Evolutionary conservation across 2,329 filamentous ascomycete genomes (phyloP).

Genomic region (Aspergillus persii): DNA sequence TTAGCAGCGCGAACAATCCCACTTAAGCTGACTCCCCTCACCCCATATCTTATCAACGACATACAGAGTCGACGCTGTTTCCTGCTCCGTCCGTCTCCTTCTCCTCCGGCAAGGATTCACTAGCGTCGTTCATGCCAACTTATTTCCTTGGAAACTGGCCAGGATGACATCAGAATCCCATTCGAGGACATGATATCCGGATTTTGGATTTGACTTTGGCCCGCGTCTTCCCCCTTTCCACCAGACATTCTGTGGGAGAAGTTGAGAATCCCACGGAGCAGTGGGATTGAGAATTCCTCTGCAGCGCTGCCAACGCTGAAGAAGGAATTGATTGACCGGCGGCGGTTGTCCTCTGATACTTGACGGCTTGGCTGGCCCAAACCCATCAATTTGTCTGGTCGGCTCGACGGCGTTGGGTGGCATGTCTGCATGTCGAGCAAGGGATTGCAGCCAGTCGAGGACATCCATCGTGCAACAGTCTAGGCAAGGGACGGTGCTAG

Average conservation of each 20-base stretch:
- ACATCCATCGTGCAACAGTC: neutral
- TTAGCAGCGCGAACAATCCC: neutral
- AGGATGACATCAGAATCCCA: constrained; percentile 5
- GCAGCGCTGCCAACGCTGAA: neutral
- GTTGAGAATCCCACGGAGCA: neutral
- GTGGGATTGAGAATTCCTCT: neutral
- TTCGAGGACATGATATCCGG: neutral
- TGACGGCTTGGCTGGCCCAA: neutral
- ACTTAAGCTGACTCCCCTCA: neutral
- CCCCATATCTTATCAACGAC: neutral
- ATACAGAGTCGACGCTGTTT: neutral
- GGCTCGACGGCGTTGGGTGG: neutral
- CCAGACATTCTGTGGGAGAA: neutral
- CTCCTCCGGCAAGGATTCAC: neutral
- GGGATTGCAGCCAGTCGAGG: neutral
- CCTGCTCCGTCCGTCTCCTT: neutral
- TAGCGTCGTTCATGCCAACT: neutral
- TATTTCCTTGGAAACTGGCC: constrained; percentile 2
- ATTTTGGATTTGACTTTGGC: neutral
- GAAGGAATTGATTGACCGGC: neutral
- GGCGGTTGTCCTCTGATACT: neutral
- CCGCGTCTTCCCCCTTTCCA: neutral
- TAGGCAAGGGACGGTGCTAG: neutral
- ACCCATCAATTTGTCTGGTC: neutral
- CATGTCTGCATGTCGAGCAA: neutral